Evolutionary conservation across 805 yeast genomes (phyloP).

Genomic region (Candida parachauliodes): DNA sequence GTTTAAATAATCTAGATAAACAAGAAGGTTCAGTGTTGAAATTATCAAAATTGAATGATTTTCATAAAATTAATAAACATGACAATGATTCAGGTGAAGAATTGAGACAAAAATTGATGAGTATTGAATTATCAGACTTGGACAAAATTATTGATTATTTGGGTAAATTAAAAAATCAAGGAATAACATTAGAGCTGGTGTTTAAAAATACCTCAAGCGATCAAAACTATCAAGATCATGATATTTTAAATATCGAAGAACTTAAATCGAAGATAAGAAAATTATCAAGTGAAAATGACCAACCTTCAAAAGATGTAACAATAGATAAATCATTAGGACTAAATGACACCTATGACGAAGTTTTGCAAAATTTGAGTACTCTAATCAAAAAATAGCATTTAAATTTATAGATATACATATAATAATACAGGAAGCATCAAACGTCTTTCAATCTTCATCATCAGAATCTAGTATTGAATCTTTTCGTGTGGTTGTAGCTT

Average conservation of each 20-base stretch:
- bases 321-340: conserved; percentile 7
- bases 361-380: conserved; percentile 15
- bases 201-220: conserved; percentile 11
- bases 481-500: background rate
- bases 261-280: conserved; percentile 15
- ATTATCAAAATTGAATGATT: conserved; percentile 26
- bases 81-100: conserved; percentile 32
- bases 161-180: conserved; percentile 26
- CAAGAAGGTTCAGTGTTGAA: conserved; percentile 43
- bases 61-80: conserved; percentile 9
- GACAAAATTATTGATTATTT: conserved; percentile 31
- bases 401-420: too few species aligned
- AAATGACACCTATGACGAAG: conserved; percentile 21
- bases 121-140: conserved; percentile 30
- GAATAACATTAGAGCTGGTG: conserved; percentile 26
- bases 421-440: too few species aligned
- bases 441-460: conserved; percentile 15
- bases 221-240: conserved; percentile 8
- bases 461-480: conserved; percentile 10
- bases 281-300: conserved; percentile 5
- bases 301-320: conserved; percentile 1
- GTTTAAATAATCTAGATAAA: conserved; percentile 30
- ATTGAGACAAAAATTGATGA: conserved; percentile 29
- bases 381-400: background rate
- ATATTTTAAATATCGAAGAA: conserved; percentile 14